Percentiles rank a stretch among this genome's conserved stretches.
Evolutionary conservation across 495 filamentous ascomycete genomes (phyloP).

Genomic region (Achaetomiella virescens): DNA sequence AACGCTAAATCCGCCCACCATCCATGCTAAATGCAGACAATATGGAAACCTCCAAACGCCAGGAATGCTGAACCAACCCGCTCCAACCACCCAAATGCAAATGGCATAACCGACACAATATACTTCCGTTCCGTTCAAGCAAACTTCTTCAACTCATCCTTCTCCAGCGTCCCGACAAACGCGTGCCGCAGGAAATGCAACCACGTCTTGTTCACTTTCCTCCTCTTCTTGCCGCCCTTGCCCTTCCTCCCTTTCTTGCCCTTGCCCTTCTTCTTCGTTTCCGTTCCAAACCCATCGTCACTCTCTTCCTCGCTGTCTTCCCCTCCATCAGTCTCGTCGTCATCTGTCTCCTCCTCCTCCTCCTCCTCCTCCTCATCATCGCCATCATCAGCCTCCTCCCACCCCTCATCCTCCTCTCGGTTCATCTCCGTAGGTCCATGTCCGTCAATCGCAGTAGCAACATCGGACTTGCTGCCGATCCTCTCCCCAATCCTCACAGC

Average conservation of each 20-base stretch:
- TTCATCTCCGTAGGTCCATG: conserved; percentile 10
- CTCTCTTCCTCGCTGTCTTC: conserved; percentile 14
- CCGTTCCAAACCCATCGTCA: conserved; percentile 20
- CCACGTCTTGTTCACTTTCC: conserved; percentile 58
- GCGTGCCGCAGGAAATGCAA: conserved; percentile 69
- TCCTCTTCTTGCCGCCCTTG: conserved; percentile 39
- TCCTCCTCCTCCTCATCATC: conserved; percentile 4
- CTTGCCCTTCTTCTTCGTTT: conserved; percentile 31
- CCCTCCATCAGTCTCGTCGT: conserved; percentile 18
- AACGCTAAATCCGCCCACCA: neutral
- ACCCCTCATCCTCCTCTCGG: neutral
- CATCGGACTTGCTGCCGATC: conserved; percentile 13
- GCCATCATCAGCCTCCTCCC: neutral
- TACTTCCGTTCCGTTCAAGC: neutral
- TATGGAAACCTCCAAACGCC: neutral
- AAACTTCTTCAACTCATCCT: conserved; percentile 50
- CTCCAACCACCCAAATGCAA: conserved; percentile 1
- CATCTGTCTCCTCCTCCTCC: conserved; percentile 13
- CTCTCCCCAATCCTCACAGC: conserved; percentile 67
- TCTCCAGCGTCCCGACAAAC: conserved; percentile 66
- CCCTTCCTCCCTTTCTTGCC: conserved; percentile 33
- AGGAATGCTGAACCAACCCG: neutral
- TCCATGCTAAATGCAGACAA: neutral
- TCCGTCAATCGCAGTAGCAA: conserved; percentile 1
- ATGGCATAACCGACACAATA: neutral